Conservation (phyloP, 2,329 filamentous ascomycete genomes). For the Epichloe glyceriae region DNA sequence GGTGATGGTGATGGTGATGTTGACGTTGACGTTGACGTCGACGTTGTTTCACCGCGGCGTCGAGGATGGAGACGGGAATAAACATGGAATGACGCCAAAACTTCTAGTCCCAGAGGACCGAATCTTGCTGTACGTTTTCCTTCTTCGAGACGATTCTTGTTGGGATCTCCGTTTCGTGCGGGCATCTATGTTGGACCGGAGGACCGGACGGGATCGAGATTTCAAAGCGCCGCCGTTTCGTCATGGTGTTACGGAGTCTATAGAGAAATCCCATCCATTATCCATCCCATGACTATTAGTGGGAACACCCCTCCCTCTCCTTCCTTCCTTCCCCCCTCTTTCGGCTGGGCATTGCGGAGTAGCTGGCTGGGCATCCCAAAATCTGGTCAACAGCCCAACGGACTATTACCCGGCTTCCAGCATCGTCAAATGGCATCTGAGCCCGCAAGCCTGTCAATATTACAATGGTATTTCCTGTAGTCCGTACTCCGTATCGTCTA, state of each 20-base stretch:
- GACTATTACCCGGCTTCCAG: no score
- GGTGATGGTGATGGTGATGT: no score
- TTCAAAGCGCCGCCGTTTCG: neutral
- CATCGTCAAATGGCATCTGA: no score
- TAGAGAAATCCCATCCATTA: neutral
- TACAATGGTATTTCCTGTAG: no score
- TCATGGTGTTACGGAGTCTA: neutral
- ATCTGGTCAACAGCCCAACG: no score
- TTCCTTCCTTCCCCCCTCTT: no score
- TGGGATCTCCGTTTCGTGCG: slow-evolving; percentile 7
- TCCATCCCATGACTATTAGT: neutral
- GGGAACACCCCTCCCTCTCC: neutral
- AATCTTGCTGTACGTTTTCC: neutral
- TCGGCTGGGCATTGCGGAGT: no score
- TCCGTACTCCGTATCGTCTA: no score
- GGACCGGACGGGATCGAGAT: slow-evolving; percentile 8
- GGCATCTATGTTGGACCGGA: slow-evolving; percentile 3
- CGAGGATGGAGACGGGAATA: neutral
- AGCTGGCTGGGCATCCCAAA: no score
- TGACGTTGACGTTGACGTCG: no score
- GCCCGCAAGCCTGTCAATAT: no score
- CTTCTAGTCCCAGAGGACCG: neutral
- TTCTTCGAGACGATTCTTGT: neutral
- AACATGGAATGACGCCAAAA: neutral
- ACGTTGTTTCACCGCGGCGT: neutral